A percentile compares a stretch with the other conserved stretches of the same genome.
Conservation (phyloP, 1,139 yeast species). For the Scheffersomyces lignicola region DNA sequence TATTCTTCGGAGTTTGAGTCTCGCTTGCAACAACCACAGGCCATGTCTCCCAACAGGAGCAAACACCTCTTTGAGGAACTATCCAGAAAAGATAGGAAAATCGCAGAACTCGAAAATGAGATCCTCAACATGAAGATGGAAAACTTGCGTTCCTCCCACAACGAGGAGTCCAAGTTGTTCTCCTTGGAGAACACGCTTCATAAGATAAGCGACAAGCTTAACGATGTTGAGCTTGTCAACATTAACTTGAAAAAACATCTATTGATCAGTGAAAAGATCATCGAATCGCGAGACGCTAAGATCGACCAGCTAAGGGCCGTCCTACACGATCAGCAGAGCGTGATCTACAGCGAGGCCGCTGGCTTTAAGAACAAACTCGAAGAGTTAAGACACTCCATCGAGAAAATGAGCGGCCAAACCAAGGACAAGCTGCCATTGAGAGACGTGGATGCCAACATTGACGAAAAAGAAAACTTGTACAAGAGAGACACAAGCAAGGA, state of each 20-base stretch:
- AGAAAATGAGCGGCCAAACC: slow-evolving; percentile 20
- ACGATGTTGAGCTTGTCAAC: slow-evolving; percentile 41
- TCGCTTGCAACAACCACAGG: slow-evolving; percentile 3
- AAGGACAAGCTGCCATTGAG: slow-evolving; percentile 9
- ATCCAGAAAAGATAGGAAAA: slow-evolving; percentile 35
- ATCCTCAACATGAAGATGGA: slow-evolving; percentile 38
- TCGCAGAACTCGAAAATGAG: slow-evolving; percentile 38
- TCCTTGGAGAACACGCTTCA: slow-evolving; percentile 40
- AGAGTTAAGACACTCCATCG: slow-evolving; percentile 40
- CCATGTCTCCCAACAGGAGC: slow-evolving; percentile 1
- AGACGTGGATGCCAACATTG: not conserved
- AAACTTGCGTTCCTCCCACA: slow-evolving; percentile 35
- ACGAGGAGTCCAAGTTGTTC: slow-evolving; percentile 47
- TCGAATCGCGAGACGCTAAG: slow-evolving; percentile 59
- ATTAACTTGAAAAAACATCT: slow-evolving; percentile 45
- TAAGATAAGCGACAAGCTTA: slow-evolving; percentile 37
- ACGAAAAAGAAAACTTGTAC: not conserved
- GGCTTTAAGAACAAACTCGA: slow-evolving; percentile 52
- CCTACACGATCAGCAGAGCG: slow-evolving; percentile 51
- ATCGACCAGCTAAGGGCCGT: slow-evolving; percentile 55
- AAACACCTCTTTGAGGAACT: slow-evolving; percentile 24
- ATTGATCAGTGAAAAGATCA: slow-evolving; percentile 55
- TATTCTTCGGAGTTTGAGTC: slow-evolving; percentile 4
- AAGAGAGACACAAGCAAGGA: too few relatives aligned
- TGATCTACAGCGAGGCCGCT: slow-evolving; percentile 51